These are phyloP conservation scores for Abrus pulchellus DNA, from an alignment of 306 rosid species.

Conservation along the genomic window DNA sequence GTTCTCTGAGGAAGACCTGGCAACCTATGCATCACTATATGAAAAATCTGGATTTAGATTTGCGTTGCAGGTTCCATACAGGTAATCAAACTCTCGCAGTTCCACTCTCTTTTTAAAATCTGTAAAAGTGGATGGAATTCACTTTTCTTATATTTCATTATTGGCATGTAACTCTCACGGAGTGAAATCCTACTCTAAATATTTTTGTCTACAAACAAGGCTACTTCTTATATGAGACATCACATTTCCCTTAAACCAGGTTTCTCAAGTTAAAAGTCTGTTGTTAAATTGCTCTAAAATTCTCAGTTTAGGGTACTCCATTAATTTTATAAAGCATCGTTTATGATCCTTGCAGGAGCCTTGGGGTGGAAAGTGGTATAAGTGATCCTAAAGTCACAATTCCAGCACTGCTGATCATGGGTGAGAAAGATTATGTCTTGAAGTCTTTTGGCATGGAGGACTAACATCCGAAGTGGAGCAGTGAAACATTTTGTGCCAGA, in stretches of 20 bases:
- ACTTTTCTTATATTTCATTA: not conserved
- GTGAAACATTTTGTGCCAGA: constrained; percentile 63
- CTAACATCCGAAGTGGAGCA: constrained; percentile 55
- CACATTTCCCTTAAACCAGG: not conserved
- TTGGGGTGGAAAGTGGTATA: constrained; percentile 54
- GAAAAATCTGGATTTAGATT: constrained; percentile 63
- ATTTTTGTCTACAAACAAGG: not conserved
- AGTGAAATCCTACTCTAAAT: not conserved
- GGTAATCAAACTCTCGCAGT: constrained; percentile 40
- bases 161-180: not conserved
- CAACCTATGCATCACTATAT: constrained; percentile 59
- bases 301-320: not conserved
- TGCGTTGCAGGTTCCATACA: constrained; percentile 62
- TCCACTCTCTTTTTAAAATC: not conserved
- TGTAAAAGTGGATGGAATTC: no score
- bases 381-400: constrained; percentile 57
- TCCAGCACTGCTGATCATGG: constrained; percentile 64
- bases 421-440: constrained; percentile 62
- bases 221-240: not conserved
- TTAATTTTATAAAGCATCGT: not conserved
- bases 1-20: constrained; percentile 66
- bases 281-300: not conserved
- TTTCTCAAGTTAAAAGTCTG: not conserved
- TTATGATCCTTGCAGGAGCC: constrained; percentile 48
- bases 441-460: constrained; percentile 69